Percentiles rank a stretch among this genome's conserved stretches.
Conservation (phyloP, 1,139 yeast species). For the Taphrina wiesneri region DNA sequence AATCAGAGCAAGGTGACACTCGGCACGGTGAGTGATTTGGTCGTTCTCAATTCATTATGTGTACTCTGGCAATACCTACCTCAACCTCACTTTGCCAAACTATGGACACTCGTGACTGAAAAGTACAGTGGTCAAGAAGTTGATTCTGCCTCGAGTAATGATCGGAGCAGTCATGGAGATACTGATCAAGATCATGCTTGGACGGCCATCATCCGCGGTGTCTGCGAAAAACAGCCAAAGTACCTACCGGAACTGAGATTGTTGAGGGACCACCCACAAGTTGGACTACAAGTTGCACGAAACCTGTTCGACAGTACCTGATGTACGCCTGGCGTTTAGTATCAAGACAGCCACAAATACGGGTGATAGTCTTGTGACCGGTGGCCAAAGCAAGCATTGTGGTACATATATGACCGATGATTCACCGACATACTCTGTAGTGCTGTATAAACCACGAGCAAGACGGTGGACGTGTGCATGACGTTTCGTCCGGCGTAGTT, state of each 20-base stretch:
- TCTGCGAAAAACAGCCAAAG: not conserved
- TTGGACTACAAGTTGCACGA: slow-evolving; percentile 9
- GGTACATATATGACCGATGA: too few species aligned
- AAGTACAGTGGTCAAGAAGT: not conserved
- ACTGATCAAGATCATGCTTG: not conserved
- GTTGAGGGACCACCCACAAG: not conserved
- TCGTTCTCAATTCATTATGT: slow-evolving; percentile 12
- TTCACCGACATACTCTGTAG: too few species aligned
- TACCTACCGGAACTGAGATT: slow-evolving; percentile 8
- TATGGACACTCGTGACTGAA: not conserved
- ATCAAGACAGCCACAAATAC: too few species aligned
- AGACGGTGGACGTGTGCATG: too few species aligned
- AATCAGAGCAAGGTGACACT: not conserved
- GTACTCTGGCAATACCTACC: slow-evolving; percentile 23
- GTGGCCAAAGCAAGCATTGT: too few species aligned
- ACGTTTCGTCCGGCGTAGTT: too few species aligned
- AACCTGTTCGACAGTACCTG: not conserved
- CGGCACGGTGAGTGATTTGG: not conserved
- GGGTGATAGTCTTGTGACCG: too few species aligned
- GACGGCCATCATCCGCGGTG: slow-evolving; percentile 4
- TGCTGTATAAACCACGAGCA: too few species aligned
- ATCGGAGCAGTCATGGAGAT: not conserved
- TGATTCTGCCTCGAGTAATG: not conserved
- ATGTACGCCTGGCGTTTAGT: too few species aligned
- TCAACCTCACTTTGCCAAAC: not conserved